Evolutionary conservation across 192 early-diverging fungal species (phyloP), one percentile per base, ranked within the genome.

Genomic region (Chytriomyces sp.): DNA sequence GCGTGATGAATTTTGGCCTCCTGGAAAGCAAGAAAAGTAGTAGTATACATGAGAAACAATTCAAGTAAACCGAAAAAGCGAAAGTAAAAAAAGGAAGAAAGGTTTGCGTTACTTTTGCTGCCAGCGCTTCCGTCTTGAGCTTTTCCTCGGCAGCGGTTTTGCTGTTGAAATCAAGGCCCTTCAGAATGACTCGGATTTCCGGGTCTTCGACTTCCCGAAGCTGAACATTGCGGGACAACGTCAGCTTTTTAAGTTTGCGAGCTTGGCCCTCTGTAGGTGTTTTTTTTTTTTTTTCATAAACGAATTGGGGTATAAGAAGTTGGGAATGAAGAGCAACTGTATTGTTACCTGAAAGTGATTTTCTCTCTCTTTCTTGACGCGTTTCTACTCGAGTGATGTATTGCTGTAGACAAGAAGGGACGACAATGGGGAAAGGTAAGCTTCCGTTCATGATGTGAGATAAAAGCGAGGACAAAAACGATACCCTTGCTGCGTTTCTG

Each of bases 131-230:
- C 18, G 60, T 26, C 23, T 50, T 61, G 35, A 62, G n/a, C 16
- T 63, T 78, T 59, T 78, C 77, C 44, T 69, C 77, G 6, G 68
- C 69, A 18, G 49, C 16, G 3, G 77, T 78, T 48, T 72, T 78
- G 16, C 24, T n/a, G 69, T 78, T 78, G 69, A 78, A 78, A 10
- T 78, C 77, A 18, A 71, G 60, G 6, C 77, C 77, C 16, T 64
- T 61, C n/a, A 78, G 43, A 45, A 78, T 64, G 63, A 78, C 48
- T 62, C 77, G 28, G 61, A 78, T 66, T 70, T 78, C 77, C 6
- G 77, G 69, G 69, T 78, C 77, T 49, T 78, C 77, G 23, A 78
- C 69, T 23, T 78, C 77, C 0, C 77, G 67, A 7, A 78, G 69
- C 5, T 45, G 46, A 5, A 78, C 68, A 63, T 78, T 78, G 26